These are phyloP conservation scores for Cephaloascus albidus DNA, from an alignment of 805 yeast species.

Conservation along the genomic window DNA sequence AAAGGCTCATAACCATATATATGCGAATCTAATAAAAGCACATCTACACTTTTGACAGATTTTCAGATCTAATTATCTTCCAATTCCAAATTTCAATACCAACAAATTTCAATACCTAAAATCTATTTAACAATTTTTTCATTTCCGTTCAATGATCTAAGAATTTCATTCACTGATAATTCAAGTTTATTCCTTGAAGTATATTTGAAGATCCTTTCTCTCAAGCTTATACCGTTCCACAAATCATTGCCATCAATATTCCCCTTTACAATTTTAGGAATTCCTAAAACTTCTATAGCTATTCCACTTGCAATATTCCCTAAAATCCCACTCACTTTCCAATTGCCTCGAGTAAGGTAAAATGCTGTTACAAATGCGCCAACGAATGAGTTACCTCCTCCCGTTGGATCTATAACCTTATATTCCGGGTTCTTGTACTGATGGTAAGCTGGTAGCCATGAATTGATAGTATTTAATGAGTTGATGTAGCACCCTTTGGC, in stretches of 20 bases:
- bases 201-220: conserved; percentile 36
- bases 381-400: conserved; percentile 35
- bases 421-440: conserved; percentile 15
- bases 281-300: conserved; percentile 74
- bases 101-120: no score
- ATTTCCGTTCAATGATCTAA: no score
- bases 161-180: no score
- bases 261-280: conserved; percentile 49
- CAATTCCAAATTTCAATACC: no score
- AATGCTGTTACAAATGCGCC: conserved; percentile 45
- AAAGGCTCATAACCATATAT: no score
- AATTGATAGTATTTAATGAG: conserved; percentile 12
- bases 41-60: no score
- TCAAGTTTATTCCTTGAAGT: conserved; percentile 10
- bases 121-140: no score
- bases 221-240: conserved; percentile 55
- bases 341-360: conserved; percentile 33
- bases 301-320: conserved; percentile 77
- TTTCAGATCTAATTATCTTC: no score
- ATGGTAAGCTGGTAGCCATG: conserved; percentile 74
- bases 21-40: no score
- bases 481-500: conserved; percentile 52
- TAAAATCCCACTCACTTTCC: conserved; percentile 47
- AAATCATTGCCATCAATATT: conserved; percentile 15
- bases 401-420: conserved; percentile 30